Evolutionary conservation across 2,329 filamentous ascomycete species (phyloP).

Genomic region (Arthrocladium fulminans): DNA sequence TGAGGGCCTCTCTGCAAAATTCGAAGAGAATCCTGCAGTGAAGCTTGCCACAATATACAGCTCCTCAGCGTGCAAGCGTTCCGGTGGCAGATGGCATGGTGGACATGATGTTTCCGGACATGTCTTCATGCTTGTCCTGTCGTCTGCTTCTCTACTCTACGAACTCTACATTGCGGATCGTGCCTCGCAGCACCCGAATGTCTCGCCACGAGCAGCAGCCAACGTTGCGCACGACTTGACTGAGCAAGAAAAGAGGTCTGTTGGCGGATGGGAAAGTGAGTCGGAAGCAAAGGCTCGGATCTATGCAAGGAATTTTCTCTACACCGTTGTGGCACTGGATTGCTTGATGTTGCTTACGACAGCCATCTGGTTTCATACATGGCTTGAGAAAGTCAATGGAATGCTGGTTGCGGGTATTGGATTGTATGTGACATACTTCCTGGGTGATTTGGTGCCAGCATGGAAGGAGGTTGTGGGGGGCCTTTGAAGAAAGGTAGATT

Average conservation of each 20-base stretch:
- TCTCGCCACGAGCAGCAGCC: conserved; percentile 36
- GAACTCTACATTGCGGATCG: conserved; percentile 65
- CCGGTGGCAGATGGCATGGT: conserved; percentile 78
- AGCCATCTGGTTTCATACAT: conserved; percentile 95
- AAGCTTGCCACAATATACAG: conserved; percentile 54
- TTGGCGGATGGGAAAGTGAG: conserved; percentile 25
- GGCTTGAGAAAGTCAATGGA: conserved; percentile 75
- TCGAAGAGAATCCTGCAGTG: conserved; percentile 20
- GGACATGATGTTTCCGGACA: conserved; percentile 95
- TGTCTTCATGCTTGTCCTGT: conserved; percentile 82
- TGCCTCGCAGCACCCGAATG: conserved; percentile 28
- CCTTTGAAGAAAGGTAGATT: not conserved
- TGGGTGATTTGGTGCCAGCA: conserved; percentile 37
- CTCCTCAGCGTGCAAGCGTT: conserved; percentile 62
- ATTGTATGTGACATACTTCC: conserved; percentile 44
- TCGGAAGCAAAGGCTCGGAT: conserved; percentile 47
- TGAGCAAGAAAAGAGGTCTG: conserved; percentile 31
- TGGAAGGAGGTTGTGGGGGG: conserved; percentile 41
- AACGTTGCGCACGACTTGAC: conserved; percentile 34
- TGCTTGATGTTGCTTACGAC: conserved; percentile 99
- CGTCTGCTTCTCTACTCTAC: conserved; percentile 70
- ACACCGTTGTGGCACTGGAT: conserved; percentile 59
- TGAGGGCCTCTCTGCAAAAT: conserved; percentile 33
- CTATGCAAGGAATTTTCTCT: conserved; percentile 43
- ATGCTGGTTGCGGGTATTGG: conserved; percentile 39